phyloP scores from a whole-genome alignment of 768 basidiomycete species.

The Suillus occidentalis region DNA sequence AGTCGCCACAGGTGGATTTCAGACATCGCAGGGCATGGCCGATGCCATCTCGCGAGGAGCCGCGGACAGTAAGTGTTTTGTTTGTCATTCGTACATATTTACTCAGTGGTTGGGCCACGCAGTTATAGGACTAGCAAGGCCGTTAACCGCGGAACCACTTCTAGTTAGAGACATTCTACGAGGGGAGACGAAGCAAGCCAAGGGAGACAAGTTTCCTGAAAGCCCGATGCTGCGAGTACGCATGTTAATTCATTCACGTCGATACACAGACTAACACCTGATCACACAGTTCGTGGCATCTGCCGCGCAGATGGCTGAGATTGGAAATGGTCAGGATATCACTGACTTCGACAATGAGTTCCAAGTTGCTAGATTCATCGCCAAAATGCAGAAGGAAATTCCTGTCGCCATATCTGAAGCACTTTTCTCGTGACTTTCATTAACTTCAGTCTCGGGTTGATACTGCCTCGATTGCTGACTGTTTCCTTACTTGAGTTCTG shows the following conservation, averaged over 20 bases:
- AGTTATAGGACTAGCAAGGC: constrained; percentile 34
- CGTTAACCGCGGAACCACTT: constrained; percentile 31
- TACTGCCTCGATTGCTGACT: neutral
- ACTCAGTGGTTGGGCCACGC: neutral
- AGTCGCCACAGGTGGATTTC: constrained; percentile 33
- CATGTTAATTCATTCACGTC: neutral
- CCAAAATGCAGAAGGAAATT: constrained; percentile 31
- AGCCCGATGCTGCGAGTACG: constrained; percentile 36
- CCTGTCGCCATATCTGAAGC: constrained; percentile 32
- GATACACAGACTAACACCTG: neutral
- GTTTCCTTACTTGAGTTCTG: neutral
- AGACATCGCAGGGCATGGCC: constrained; percentile 28
- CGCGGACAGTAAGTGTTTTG: constrained; percentile 26
- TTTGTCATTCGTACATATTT: neutral
- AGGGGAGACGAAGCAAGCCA: constrained; percentile 24
- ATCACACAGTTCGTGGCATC: constrained; percentile 29
- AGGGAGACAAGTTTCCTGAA: constrained; percentile 33
- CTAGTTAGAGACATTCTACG: constrained; percentile 29
- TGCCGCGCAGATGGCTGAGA: constrained; percentile 32
- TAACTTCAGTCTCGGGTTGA: neutral
- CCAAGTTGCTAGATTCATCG: constrained; percentile 32
- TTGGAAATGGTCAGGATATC: constrained; percentile 34
- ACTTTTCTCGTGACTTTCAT: constrained; percentile 15
- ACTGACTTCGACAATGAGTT: constrained; percentile 32
- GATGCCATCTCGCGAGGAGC: constrained; percentile 24